Conservation (phyloP, 164 flowering plant species). For the Taxillus chinensis region DNA sequence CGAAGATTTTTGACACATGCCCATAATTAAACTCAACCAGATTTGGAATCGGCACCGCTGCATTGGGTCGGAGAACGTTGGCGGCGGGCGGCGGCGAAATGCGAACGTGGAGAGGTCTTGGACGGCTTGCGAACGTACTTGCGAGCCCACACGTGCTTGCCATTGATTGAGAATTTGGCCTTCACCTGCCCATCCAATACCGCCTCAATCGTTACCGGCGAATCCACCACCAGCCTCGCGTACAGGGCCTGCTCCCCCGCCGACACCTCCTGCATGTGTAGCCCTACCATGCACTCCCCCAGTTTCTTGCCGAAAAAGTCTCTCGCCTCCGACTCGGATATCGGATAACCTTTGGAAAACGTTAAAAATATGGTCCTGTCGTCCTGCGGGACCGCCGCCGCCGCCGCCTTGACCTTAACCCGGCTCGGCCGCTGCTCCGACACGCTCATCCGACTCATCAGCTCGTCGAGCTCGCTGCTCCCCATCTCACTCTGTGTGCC, state of each 20-base stretch:
- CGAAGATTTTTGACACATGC: too few species aligned
- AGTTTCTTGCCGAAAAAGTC: constrained; percentile 30
- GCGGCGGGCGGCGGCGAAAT: too few species aligned
- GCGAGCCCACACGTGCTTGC: constrained; percentile 54
- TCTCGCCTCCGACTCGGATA: constrained; percentile 26
- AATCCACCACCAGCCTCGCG: constrained; percentile 34
- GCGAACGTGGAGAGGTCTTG: constrained; percentile 1
- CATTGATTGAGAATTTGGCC: constrained; percentile 43
- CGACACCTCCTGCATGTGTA: constrained; percentile 39
- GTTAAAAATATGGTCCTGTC: constrained; percentile 49
- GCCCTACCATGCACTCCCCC: constrained; percentile 37
- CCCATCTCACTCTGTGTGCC: not conserved
- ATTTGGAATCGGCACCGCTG: too few species aligned
- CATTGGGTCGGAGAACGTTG: not conserved
- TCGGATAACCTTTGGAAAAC: constrained; percentile 52
- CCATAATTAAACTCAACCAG: too few species aligned
- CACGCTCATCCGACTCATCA: not conserved
- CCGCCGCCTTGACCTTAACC: not conserved
- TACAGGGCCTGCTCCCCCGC: constrained; percentile 29
- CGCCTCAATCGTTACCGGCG: constrained; percentile 6
- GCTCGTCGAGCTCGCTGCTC: not conserved
- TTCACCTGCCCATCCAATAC: constrained; percentile 20
- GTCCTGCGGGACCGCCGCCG: constrained; percentile 10
- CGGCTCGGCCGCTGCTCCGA: not conserved
- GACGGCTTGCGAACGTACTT: constrained; percentile 26